Conservation (phyloP, 345 rosid genomes). For the Bretschneidera sinensis region DNA sequence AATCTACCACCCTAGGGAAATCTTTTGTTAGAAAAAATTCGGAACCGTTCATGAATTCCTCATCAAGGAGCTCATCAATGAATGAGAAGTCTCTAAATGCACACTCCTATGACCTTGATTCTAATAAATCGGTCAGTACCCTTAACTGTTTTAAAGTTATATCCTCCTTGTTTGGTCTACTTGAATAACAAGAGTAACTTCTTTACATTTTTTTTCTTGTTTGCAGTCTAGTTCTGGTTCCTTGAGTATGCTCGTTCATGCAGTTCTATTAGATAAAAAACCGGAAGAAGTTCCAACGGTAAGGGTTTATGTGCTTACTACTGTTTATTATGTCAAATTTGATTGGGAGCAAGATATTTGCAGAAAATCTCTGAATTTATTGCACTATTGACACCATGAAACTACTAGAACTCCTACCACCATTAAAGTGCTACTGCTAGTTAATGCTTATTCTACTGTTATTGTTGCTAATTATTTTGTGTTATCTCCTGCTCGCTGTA, state of each 20-base stretch:
- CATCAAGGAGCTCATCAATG: constrained; percentile 53
- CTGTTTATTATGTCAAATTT: not conserved
- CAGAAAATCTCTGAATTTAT: not conserved
- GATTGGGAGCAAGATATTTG: not conserved
- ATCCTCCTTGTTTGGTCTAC: constrained; percentile 1
- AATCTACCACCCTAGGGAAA: constrained; percentile 43
- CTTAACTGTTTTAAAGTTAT: constrained; percentile 19
- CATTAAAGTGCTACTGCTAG: not conserved
- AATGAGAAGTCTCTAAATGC: constrained; percentile 34
- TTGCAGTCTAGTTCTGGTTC: constrained; percentile 52
- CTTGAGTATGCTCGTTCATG: constrained; percentile 66
- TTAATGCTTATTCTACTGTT: constrained; percentile 7
- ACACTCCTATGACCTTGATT: constrained; percentile 31
- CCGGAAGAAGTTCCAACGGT: constrained; percentile 81
- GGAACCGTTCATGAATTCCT: constrained; percentile 65
- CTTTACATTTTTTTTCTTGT: constrained; percentile 11
- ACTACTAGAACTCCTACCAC: not conserved
- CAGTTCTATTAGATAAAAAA: constrained; percentile 67
- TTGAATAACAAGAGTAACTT: constrained; percentile 10
- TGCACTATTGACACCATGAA: not conserved
- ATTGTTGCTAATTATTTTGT: constrained; percentile 16
- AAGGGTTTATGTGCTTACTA: constrained; percentile 20
- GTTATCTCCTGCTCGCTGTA: constrained; percentile 28
- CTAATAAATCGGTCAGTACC: constrained; percentile 63
- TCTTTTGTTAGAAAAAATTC: constrained; percentile 63